Evolutionary conservation across 164 flowering plant species (phyloP).

Genomic region (Houttuynia cordata): DNA sequence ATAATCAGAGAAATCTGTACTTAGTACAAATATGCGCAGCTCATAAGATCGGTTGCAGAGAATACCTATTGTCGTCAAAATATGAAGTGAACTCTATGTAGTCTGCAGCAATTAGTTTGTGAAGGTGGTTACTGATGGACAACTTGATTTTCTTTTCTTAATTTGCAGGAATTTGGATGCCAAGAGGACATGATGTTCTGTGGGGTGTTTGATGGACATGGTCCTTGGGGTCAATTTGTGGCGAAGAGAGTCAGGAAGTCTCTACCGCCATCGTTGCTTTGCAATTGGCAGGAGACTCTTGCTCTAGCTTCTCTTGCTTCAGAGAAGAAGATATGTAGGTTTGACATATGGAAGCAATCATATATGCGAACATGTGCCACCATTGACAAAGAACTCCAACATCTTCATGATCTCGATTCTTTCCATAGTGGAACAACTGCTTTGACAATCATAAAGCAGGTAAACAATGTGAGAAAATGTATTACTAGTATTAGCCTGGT

Average conservation of each 20-base stretch:
- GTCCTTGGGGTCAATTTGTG: slow-evolving; percentile 86
- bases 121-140: no score
- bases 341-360: slow-evolving; percentile 63
- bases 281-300: slow-evolving; percentile 68
- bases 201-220: slow-evolving; percentile 92
- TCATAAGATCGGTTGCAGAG: no score
- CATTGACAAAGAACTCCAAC: slow-evolving; percentile 59
- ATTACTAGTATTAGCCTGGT: background rate
- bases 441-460: slow-evolving; percentile 72
- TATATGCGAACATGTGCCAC: slow-evolving; percentile 58
- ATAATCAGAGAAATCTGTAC: no score
- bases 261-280: slow-evolving; percentile 51
- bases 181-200: slow-evolving; percentile 79
- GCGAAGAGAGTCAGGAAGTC: slow-evolving; percentile 54
- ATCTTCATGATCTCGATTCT: slow-evolving; percentile 41
- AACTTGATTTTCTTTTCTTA: no score
- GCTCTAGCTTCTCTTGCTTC: slow-evolving; percentile 25
- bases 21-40: no score
- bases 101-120: no score
- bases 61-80: no score
- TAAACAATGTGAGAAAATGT: slow-evolving; percentile 10
- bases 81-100: no score
- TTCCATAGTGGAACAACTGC: slow-evolving; percentile 83
- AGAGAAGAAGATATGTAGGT: slow-evolving; percentile 23
- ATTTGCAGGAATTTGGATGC: slow-evolving; percentile 62